A percentile compares a stretch with the other conserved stretches of the same genome.
These are phyloP conservation scores for Nakazawaea sp. DNA, from an alignment of 805 yeast genomes.

Conservation along the genomic window DNA sequence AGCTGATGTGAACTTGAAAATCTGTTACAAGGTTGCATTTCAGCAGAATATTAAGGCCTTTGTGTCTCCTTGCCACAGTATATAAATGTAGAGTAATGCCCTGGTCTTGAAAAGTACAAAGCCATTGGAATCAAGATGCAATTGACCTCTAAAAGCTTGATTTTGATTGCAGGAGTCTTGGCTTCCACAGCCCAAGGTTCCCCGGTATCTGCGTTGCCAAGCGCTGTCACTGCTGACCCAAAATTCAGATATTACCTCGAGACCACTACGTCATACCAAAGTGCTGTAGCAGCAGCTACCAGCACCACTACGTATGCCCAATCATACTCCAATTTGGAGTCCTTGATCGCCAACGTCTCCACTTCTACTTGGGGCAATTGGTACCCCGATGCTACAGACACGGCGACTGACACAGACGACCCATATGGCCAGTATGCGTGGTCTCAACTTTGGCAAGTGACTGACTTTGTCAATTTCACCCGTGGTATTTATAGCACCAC, in stretches of 20 bases:
- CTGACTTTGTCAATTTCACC: constrained; percentile 6
- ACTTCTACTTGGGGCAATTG: constrained; percentile 10
- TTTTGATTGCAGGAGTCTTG: too few species aligned
- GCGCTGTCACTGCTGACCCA: background rate
- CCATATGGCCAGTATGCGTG: constrained; percentile 9
- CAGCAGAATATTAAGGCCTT: too few species aligned
- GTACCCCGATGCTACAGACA: constrained; percentile 6
- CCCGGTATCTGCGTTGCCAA: too few species aligned
- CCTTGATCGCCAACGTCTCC: constrained; percentile 4
- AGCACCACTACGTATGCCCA: constrained; percentile 17
- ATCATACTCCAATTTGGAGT: background rate
- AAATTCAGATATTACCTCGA: constrained; percentile 8
- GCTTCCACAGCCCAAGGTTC: too few species aligned
- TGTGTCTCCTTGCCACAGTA: too few species aligned
- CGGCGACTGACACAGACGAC: constrained; percentile 2
- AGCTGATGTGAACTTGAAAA: too few species aligned
- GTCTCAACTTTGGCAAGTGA: constrained; percentile 9
- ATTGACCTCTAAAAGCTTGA: too few species aligned
- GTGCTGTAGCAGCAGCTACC: constrained; percentile 7
- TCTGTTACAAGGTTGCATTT: too few species aligned
- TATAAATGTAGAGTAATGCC: too few species aligned
- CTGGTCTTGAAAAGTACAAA: too few species aligned
- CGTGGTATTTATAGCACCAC: constrained; percentile 10
- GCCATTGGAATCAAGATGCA: too few species aligned
- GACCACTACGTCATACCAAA: constrained; percentile 2